Base-by-base conservation (phyloP, 768 basidiomycete species). In the Russula foetens region DNA sequence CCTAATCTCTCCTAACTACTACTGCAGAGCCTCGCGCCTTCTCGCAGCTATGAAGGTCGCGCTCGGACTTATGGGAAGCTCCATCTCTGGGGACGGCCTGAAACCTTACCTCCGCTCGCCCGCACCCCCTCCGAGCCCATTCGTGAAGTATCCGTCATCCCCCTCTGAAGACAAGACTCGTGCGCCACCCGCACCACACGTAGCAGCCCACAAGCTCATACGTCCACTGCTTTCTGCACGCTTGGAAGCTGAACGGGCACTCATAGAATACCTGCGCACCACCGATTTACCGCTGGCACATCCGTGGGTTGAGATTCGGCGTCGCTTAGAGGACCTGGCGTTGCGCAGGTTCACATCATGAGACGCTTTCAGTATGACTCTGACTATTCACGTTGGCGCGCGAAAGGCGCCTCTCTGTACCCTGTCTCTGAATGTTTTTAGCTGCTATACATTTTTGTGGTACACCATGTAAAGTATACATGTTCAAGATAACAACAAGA, bases 71-170 rank as follows among this genome's bases (percentile, higher is more conserved):
- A 39, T 75, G 9, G 74, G 72, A 5, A 71, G 71, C 15, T 62
- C 59, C 2, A 69, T 64, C 8, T 58, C 63, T 29, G 58, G 63
- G 12, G 58, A 56, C n/a, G 65, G 70, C 53, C 24, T 80, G n/a
- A 66, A 66, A 24, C 64, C 63, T 1, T 80, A 80, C 63, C 71
- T 69, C 12, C 76, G 74, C 23, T 78, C 78, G 0, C 68, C 67
- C 7, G 69, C 70, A 6, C 79, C 79, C 0, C 74, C 75, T 1
- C 67, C 67, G 23, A 82, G 78, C 67, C 69, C 70, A 0, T 80
- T 74, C 63, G 74, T 82, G 68, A 76, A 69, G 56, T 68, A 56
- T 29, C 24, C 46, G 11, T 38, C 62, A 47, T 31, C 47, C 44
- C 46, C 50, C 31, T 24, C 28, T 55, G 52, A 47, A 49, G 64